Percentiles rank a stretch among this genome's conserved stretches.
These are phyloP conservation scores for Sisymbrium altissimum DNA, from an alignment of 345 rosid species.

Conservation along the genomic window DNA sequence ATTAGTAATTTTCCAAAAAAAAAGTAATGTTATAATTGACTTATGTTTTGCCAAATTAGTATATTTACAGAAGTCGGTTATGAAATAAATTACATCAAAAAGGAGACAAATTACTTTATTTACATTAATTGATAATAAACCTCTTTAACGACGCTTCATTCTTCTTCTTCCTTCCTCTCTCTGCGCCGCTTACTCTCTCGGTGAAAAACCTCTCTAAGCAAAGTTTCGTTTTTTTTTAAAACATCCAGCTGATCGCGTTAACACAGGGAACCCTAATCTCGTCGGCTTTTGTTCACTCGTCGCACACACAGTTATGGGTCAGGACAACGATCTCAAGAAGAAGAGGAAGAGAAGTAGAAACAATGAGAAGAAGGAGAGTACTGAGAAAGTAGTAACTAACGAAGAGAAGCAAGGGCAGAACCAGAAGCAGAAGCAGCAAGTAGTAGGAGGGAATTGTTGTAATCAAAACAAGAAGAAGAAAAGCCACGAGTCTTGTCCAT, in stretches of 20 bases:
- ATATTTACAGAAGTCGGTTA: background rate
- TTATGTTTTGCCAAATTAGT: background rate
- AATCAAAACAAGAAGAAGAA: conserved; percentile 42
- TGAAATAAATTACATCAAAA: background rate
- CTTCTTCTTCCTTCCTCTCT: background rate
- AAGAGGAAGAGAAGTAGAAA: conserved; percentile 18
- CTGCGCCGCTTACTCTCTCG: conserved; percentile 16
- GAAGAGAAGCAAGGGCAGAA: conserved; percentile 12
- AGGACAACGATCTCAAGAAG: background rate
- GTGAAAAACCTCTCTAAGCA: background rate
- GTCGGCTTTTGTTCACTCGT: background rate
- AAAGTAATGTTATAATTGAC: background rate
- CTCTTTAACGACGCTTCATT: background rate
- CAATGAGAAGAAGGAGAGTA: background rate
- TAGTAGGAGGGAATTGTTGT: conserved; percentile 19
- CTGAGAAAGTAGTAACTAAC: background rate
- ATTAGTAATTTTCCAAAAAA: too few species aligned
- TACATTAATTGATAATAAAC: background rate
- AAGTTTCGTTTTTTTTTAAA: background rate
- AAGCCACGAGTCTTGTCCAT: conserved; percentile 53
- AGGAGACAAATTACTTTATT: background rate
- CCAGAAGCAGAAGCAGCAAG: background rate
- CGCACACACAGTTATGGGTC: conserved; percentile 14
- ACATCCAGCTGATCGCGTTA: background rate
- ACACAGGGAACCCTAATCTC: conserved; percentile 4